These are phyloP conservation scores for Paraphysoderma sedebokerense DNA, from an alignment of 371 early-diverging fungal species.

Conservation along the genomic window DNA sequence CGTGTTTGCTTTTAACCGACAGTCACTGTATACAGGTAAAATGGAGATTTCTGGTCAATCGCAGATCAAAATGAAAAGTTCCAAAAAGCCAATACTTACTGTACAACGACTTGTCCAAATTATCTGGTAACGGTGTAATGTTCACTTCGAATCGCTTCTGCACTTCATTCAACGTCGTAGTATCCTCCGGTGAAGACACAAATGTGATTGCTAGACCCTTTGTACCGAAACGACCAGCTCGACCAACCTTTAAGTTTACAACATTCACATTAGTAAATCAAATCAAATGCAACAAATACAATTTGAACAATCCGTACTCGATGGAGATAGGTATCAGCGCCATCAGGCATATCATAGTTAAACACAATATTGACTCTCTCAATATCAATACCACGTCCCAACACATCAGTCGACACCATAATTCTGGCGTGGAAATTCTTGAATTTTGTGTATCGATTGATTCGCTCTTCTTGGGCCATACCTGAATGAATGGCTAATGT, in stretches of 20 bases:
- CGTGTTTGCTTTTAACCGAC: too few relatives aligned
- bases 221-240: constrained; percentile 99
- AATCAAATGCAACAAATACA: background rate
- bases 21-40: too few relatives aligned
- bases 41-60: too few relatives aligned
- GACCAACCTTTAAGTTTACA: constrained; percentile 69
- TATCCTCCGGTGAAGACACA: constrained; percentile 79
- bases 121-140: constrained; percentile 72
- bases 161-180: constrained; percentile 62
- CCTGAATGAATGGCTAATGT: constrained; percentile 83
- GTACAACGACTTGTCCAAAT: constrained; percentile 47
- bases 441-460: constrained; percentile 85
- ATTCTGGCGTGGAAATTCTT: constrained; percentile 87
- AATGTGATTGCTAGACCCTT: constrained; percentile 96
- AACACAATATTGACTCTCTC: constrained; percentile 98
- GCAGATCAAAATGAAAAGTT: too few relatives aligned
- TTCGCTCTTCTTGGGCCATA: constrained; percentile 79
- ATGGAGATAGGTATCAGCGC: constrained; percentile 90
- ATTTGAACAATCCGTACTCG: constrained; percentile 40
- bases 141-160: constrained; percentile 93
- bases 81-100: too few relatives aligned
- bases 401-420: constrained; percentile 96
- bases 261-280: background rate
- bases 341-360: constrained; percentile 97
- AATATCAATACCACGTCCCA: constrained; percentile 98